Evolutionary conservation across 805 yeast species (phyloP), one percentile per base, ranked within the genome.

Genomic region (Alloascoidea africana): DNA sequence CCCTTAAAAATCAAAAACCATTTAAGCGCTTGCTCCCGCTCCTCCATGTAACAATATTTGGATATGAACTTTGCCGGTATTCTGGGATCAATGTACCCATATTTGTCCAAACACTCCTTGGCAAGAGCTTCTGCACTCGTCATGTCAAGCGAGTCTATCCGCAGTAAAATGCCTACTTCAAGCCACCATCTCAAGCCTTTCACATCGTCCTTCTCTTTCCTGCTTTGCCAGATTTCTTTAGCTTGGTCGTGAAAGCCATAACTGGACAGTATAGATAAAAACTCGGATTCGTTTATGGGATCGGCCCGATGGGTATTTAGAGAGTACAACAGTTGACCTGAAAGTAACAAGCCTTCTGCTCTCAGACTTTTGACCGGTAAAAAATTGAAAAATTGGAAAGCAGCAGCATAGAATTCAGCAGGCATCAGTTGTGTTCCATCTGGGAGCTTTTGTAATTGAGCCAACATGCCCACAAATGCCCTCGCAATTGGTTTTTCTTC

Each of bases 241-340:
- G 30, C 30, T 23, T n/a, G 30, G n/a, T n/a, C 13, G n/a, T 23
- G 30, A 8, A 8, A 8, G 8, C n/a, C n/a, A 8, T 8, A 8
- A 23, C n/a, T 8, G 8, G 30, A 23, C 8, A 23, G 30, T 8
- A n/a, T n/a, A 23, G 8, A 8, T 23, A 23, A 23, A 23, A 23
- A 23, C n/a, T 23, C 30, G n/a, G 30, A 23, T 23, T 23, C 30
- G n/a, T 23, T 23, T 23, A 23, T n/a, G 13, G 30, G 30, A 23
- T 23, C 30, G 13, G n/a, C 8, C n/a, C 30, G 8, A 23, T 8
- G 8, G 8, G 8, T 23, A 8, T 23, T 23, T 23, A n/a, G 30
- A 8, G 30, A 8, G 30, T 23, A 23, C n/a, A 23, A 8, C n/a
- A 23, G 30, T 23, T 8, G 8, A 8, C 30, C 30, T 8, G 30